Conservation (phyloP, 2,329 filamentous ascomycete genomes). For the Colletotrichum eremochloae region DNA sequence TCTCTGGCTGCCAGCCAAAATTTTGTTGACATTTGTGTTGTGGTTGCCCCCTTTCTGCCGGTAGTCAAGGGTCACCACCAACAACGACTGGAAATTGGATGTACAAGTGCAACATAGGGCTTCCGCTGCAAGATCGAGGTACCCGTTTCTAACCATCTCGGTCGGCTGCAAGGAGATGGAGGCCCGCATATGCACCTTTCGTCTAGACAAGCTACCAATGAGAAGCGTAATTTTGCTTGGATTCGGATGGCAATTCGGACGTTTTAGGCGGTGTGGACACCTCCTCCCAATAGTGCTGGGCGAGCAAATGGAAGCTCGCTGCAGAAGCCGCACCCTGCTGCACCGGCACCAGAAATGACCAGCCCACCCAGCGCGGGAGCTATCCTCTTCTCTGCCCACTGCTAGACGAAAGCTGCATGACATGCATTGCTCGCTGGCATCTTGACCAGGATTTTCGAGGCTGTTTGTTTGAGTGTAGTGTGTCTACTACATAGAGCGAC, state of each 20-base stretch:
- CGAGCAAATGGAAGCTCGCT: slow-evolving; percentile 16
- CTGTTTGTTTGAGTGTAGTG: neutral
- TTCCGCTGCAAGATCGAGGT: neutral
- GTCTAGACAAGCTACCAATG: slow-evolving; percentile 37
- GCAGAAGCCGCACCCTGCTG: slow-evolving; percentile 6
- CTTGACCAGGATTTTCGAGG: neutral
- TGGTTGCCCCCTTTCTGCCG: slow-evolving; percentile 41
- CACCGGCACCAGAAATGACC: neutral
- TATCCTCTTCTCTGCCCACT: neutral
- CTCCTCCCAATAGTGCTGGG: neutral
- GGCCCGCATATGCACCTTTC: slow-evolving; percentile 39
- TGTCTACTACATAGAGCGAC: too few species aligned
- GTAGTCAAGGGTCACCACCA: slow-evolving; percentile 39
- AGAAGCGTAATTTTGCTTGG: slow-evolving; percentile 36
- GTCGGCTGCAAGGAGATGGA: slow-evolving; percentile 24
- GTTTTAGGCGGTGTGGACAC: neutral
- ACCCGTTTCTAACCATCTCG: slow-evolving; percentile 17
- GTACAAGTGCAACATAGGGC: neutral
- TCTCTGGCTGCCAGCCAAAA: slow-evolving; percentile 28
- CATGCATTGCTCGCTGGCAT: slow-evolving; percentile 15
- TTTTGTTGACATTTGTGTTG: slow-evolving; percentile 42
- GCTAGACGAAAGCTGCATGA: slow-evolving; percentile 39
- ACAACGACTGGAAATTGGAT: slow-evolving; percentile 23
- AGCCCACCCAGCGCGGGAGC: neutral
- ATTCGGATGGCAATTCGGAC: slow-evolving; percentile 22